Evolutionary conservation across 2,329 filamentous ascomycete genomes (phyloP).

Genomic region (Cercospora zeina): DNA sequence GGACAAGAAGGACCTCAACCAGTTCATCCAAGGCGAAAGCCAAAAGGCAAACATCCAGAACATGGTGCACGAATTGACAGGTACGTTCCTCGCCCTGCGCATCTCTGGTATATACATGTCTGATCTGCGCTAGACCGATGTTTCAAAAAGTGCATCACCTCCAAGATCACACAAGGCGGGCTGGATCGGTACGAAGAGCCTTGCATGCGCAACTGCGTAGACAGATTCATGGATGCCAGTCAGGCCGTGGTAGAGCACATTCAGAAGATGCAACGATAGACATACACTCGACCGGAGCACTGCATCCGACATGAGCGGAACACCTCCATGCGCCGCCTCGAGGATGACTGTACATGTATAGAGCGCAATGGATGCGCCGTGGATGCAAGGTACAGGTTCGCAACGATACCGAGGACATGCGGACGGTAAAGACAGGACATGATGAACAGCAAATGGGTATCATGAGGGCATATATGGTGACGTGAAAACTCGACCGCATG

Average conservation of each 20-base stretch:
- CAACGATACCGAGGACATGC: neutral
- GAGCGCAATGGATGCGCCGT: neutral
- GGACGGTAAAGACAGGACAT: neutral
- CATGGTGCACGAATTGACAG: conserved; percentile 29
- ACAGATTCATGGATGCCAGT: conserved; percentile 89
- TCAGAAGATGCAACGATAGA: conserved; percentile 55
- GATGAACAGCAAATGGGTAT: conserved; percentile 17
- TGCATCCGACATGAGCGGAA: neutral
- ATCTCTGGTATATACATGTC: conserved; percentile 54
- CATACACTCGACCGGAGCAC: neutral
- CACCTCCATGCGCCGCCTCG: neutral
- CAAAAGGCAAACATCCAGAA: conserved; percentile 75
- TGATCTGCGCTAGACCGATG: conserved; percentile 50
- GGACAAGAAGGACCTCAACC: conserved; percentile 75
- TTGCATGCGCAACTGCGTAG: conserved; percentile 90
- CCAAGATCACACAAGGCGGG: conserved; percentile 67
- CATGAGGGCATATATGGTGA: conserved; percentile 17
- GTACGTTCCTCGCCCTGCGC: conserved; percentile 46
- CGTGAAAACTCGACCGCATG: conserved; percentile 25
- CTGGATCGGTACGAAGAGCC: conserved; percentile 76
- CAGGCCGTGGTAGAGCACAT: conserved; percentile 81
- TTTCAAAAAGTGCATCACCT: conserved; percentile 90
- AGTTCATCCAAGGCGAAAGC: conserved; percentile 79
- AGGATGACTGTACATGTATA: conserved; percentile 23
- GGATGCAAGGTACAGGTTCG: neutral